Conservation (phyloP, 2,329 filamentous ascomycete genomes). For the Sporothrix globosa region DNA sequence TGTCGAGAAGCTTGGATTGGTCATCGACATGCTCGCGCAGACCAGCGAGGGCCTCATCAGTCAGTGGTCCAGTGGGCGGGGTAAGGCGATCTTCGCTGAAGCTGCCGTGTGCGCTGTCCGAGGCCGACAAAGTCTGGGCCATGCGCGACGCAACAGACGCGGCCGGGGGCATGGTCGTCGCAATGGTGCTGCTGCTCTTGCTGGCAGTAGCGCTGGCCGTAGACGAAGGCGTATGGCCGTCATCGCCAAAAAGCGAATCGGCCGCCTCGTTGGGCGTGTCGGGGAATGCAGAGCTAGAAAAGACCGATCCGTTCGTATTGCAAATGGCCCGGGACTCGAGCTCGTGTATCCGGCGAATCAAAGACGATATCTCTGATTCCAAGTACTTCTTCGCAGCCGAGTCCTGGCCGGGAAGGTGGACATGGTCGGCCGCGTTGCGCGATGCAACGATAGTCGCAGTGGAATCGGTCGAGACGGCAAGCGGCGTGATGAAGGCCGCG, state of each 20-base stretch:
- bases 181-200: constrained; percentile 3
- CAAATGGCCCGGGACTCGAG: constrained; percentile 72
- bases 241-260: constrained; percentile 65
- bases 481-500: constrained; percentile 41
- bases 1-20: constrained; percentile 88
- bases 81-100: constrained; percentile 37
- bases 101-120: constrained; percentile 38
- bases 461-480: constrained; percentile 40
- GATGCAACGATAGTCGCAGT: constrained; percentile 32
- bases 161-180: constrained; percentile 11
- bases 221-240: constrained; percentile 51
- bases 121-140: constrained; percentile 18
- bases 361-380: constrained; percentile 79
- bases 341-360: constrained; percentile 76
- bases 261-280: constrained; percentile 79
- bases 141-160: constrained; percentile 3
- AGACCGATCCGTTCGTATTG: constrained; percentile 53
- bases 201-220: constrained; percentile 43
- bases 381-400: constrained; percentile 75
- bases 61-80: constrained; percentile 59
- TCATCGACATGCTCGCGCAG: constrained; percentile 90
- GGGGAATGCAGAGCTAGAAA: constrained; percentile 70
- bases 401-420: constrained; percentile 76
- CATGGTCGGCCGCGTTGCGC: constrained; percentile 50
- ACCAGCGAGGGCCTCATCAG: constrained; percentile 81